phyloP scores from a whole-genome alignment of 805 yeast genomes.

The Nakazawaea sp. region DNA sequence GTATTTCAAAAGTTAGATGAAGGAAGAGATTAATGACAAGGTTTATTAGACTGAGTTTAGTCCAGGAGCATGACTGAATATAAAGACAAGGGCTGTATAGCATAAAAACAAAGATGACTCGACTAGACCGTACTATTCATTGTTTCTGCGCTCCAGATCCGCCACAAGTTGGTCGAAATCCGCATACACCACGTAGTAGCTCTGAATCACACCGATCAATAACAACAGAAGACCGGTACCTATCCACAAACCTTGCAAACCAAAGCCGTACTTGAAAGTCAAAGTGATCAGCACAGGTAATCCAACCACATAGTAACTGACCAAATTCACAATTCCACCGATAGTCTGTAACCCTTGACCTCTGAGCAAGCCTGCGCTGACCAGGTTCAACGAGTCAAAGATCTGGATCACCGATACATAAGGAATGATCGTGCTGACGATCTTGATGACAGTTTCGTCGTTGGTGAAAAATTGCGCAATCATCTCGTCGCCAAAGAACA shows the following conservation, averaged over 20 bases:
- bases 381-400: conserved; percentile 62
- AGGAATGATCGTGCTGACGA: conserved; percentile 49
- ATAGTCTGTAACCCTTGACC: conserved; percentile 72
- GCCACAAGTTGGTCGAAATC: conserved; percentile 24
- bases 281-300: conserved; percentile 52
- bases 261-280: conserved; percentile 42
- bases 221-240: conserved; percentile 50
- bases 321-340: conserved; percentile 51
- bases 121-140: no score
- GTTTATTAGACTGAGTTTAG: no score
- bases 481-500: conserved; percentile 33
- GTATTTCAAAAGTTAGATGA: no score
- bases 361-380: conserved; percentile 69
- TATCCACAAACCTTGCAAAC: conserved; percentile 59
- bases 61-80: no score
- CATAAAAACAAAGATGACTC: no score
- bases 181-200: conserved; percentile 19
- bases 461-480: conserved; percentile 52
- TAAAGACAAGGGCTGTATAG: no score
- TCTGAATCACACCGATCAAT: conserved; percentile 40
- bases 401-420: conserved; percentile 64
- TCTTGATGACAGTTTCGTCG: conserved; percentile 47
- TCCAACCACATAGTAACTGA: conserved; percentile 56
- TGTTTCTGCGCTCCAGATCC: conserved; percentile 18
- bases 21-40: no score